Evolutionary conservation across 1,139 yeast species (phyloP).

Genomic region (Debaryomycetaceae sp.): DNA sequence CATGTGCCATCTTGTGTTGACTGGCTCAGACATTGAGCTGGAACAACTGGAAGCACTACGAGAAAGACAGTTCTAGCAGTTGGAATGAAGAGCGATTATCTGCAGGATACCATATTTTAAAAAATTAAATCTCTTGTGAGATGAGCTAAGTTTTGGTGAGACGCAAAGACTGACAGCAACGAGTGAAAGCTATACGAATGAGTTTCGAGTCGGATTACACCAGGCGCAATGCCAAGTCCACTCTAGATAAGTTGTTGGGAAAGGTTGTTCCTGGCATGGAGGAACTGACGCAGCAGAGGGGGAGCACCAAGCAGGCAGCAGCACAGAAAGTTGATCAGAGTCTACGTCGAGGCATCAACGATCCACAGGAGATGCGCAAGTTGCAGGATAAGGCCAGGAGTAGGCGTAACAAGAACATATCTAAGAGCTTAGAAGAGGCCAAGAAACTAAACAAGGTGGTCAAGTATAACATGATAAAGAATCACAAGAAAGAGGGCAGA

Average conservation of each 20-base stretch:
- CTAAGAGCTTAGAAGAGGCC: conserved; percentile 31
- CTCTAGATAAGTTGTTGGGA: conserved; percentile 42
- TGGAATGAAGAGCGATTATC: too few relatives aligned
- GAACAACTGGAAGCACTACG: too few relatives aligned
- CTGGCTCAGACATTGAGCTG: too few relatives aligned
- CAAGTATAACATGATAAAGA: conserved; percentile 47
- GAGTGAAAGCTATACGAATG: conserved; percentile 11
- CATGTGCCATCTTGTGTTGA: too few relatives aligned
- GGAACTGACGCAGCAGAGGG: conserved; percentile 5
- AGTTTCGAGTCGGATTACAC: conserved; percentile 29
- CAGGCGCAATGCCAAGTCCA: conserved; percentile 30
- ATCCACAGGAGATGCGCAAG: conserved; percentile 29
- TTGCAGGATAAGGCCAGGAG: conserved; percentile 32
- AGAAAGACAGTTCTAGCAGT: too few relatives aligned
- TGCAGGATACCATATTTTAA: too few relatives aligned
- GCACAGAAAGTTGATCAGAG: conserved; percentile 24
- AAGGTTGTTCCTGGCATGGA: conserved; percentile 36
- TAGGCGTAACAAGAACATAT: conserved; percentile 29
- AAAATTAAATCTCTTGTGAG: too few relatives aligned
- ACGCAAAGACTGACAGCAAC: too few relatives aligned
- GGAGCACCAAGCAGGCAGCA: conserved; percentile 11
- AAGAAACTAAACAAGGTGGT: conserved; percentile 47
- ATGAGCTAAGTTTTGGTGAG: too few relatives aligned
- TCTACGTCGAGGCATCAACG: conserved; percentile 19
- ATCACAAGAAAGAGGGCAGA: conserved; percentile 33